Evolutionary conservation across 345 rosid species (phyloP).

Genomic region (Aethionema arabicum): DNA sequence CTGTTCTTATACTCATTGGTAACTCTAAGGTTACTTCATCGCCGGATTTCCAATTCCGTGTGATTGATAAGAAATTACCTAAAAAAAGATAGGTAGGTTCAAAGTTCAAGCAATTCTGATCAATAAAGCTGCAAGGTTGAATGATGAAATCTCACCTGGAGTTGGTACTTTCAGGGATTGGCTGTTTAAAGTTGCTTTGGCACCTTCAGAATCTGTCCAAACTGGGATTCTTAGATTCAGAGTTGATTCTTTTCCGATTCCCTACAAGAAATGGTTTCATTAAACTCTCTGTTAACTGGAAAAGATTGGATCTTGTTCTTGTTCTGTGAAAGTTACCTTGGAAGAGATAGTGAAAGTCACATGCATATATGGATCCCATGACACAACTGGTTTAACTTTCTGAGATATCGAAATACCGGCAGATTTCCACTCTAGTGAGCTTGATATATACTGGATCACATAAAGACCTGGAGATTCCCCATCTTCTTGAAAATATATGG

Average conservation of each 20-base stretch:
- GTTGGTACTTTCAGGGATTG: constrained; percentile 49
- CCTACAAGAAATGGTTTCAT: constrained; percentile 42
- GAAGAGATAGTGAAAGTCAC: constrained; percentile 52
- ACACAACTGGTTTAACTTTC: constrained; percentile 63
- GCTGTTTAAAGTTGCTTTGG: constrained; percentile 58
- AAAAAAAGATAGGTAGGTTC: constrained; percentile 18
- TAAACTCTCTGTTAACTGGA: constrained; percentile 1
- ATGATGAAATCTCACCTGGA: constrained; percentile 54
- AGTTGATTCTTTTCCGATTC: constrained; percentile 46
- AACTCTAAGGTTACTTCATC: constrained; percentile 62
- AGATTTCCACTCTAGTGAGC: constrained; percentile 67
- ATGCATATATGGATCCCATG: constrained; percentile 63
- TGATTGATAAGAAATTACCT: constrained; percentile 62
- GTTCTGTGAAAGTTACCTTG: constrained; percentile 38
- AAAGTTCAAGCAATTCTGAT: neutral
- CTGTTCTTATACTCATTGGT: constrained; percentile 60
- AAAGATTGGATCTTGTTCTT: neutral
- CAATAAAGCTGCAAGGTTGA: neutral
- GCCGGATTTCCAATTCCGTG: constrained; percentile 49
- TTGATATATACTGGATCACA: constrained; percentile 76
- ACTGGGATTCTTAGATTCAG: constrained; percentile 71
- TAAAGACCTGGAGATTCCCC: constrained; percentile 65
- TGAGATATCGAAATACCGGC: constrained; percentile 53
- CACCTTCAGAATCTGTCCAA: constrained; percentile 63
- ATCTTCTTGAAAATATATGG: constrained; percentile 82